Percentiles rank a stretch among this genome's conserved stretches.
phyloP scores from a whole-genome alignment of 306 rosid species.

The Macrotyloma uniflorum region DNA sequence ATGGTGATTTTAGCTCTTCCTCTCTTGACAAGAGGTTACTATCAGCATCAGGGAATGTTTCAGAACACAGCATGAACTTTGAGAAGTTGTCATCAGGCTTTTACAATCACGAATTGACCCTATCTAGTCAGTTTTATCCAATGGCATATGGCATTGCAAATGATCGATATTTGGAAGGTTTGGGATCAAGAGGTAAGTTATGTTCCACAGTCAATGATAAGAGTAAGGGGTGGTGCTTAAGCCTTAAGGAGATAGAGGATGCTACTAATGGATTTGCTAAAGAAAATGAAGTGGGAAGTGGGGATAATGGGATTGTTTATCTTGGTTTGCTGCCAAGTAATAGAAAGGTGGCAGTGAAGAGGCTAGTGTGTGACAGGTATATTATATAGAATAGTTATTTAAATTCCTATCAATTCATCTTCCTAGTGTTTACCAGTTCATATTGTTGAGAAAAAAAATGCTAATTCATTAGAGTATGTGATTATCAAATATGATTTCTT shows the following conservation, averaged over 20 bases:
- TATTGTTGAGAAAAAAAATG: neutral
- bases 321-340: constrained; percentile 52
- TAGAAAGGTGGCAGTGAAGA: constrained; percentile 57
- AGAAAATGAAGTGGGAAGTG: constrained; percentile 54
- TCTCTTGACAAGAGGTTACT: constrained; percentile 52
- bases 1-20: constrained; percentile 12
- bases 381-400: neutral
- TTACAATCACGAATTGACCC: constrained; percentile 4
- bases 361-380: constrained; percentile 54
- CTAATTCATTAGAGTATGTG: neutral
- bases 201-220: constrained; percentile 29
- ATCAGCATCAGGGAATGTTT: constrained; percentile 26
- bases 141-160: neutral
- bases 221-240: constrained; percentile 42
- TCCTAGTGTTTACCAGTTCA: neutral
- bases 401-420: neutral
- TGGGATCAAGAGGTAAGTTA: constrained; percentile 27
- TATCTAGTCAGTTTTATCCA: neutral
- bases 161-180: constrained; percentile 19
- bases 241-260: constrained; percentile 47
- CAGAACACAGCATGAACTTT: constrained; percentile 38
- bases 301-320: constrained; percentile 53
- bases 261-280: constrained; percentile 55
- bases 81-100: neutral
- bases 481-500: neutral